Evolutionary conservation across 768 basidiomycete genomes (phyloP), one percentile per base, ranked within the genome.

Genomic region (Naganishia onofrii): DNA sequence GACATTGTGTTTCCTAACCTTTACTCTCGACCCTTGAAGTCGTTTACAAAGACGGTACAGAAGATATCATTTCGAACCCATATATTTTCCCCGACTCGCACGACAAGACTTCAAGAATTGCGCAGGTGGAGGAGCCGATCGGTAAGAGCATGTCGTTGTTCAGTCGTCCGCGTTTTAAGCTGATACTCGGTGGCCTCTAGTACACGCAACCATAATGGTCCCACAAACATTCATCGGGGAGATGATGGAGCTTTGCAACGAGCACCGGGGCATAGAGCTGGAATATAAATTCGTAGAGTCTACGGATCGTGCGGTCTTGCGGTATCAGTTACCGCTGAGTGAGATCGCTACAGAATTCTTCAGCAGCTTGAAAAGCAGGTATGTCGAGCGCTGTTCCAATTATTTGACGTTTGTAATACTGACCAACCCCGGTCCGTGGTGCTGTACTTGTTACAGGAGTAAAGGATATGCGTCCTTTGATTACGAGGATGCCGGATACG

Each of bases 281-380:
- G 89, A 93, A 46, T 89, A 94, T 81, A 86, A 86, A 36, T 92
- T 94, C 77, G 84, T 97, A 23, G 92, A 95, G 66, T 79, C 73
- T 1, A 73, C 79, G 0, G 75, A 76, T 9, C 87, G 92, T 29
- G 86, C 90, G 46, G 90, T 95, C 66, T 81, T 98, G 72, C 89
- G 87, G 15, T 94, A 91, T 76, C 85, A 84, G 1, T 78, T 98
- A n/a, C 95, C 95, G 26, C 82, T 98, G 72, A 89, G 89, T 76
- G 92, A 95, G 81, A 91, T 98, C 67, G 92, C 98, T 2, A 92
- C 91, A 1, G 88, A 93, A 81, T 98, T 99, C 80, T 98, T 96
- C 79, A 91, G 94, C 79, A 88, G 90, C 76, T 85, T 99, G 67
- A 99, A 99, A 82, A 89, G 92, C 76, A 86, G 92, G 63, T 72